Evolutionary conservation across 2,329 filamentous ascomycete species (phyloP).

Genomic region (Metarhizium album): DNA sequence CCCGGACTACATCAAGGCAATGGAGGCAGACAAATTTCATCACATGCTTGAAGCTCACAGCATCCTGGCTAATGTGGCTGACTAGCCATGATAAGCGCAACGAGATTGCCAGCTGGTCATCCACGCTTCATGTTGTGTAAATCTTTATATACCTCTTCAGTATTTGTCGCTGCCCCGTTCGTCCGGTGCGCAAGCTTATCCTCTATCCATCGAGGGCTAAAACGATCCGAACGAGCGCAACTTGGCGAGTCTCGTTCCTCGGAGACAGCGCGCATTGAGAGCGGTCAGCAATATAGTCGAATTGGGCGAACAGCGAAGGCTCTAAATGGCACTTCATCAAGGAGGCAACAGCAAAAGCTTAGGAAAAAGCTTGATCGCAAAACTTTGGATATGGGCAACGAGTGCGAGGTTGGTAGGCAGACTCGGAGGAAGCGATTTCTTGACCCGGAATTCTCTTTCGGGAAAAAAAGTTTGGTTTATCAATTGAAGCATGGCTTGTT

Average conservation of each 20-base stretch:
- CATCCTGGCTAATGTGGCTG: not conserved
- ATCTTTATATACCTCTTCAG: not conserved
- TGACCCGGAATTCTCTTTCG: conserved; percentile 37
- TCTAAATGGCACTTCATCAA: conserved; percentile 18
- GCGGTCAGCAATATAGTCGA: conserved; percentile 8
- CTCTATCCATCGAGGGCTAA: conserved; percentile 58
- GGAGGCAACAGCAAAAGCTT: conserved; percentile 30
- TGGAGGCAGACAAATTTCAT: not conserved
- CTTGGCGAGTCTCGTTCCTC: conserved; percentile 13
- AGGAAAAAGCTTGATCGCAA: conserved; percentile 41
- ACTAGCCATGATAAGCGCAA: conserved; percentile 17
- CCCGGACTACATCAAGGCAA: not conserved
- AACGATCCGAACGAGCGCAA: conserved; percentile 31
- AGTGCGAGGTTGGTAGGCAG: conserved; percentile 24
- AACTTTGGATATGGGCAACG: conserved; percentile 21
- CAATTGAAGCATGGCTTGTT: conserved; percentile 36
- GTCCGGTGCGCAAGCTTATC: conserved; percentile 37
- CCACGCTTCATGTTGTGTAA: conserved; percentile 11
- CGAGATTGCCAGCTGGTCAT: conserved; percentile 13
- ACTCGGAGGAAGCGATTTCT: conserved; percentile 42
- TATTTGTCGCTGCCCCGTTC: not conserved
- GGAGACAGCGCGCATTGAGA: conserved; percentile 5
- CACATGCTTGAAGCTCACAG: not conserved
- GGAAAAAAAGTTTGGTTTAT: conserved; percentile 46
- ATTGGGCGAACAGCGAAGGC: conserved; percentile 15